Base-by-base conservation (phyloP, 139 green algal genomes). In the Closterium sp. region DNA sequence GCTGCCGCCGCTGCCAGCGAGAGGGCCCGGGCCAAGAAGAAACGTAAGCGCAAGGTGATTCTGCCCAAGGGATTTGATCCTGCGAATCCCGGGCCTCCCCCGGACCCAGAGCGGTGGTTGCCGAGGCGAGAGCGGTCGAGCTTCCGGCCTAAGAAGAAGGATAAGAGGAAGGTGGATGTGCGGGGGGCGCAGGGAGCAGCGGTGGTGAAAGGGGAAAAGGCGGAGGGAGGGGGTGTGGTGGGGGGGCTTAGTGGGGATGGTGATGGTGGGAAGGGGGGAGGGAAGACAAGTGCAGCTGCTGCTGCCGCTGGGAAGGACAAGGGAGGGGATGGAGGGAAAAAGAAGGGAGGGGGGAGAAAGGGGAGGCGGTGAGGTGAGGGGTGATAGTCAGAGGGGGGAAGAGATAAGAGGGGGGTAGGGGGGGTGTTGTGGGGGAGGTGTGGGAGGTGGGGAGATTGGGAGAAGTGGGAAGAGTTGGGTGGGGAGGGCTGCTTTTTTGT, bases 61-160 rank as follows among this genome's bases (percentile, higher is more conserved):
- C 93, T 90, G 19, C 97, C 98, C 25, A 98, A 98, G 88, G 96
- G 95, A 34, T 99, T 97, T 89, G 96, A 99, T 92, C 96, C 97
- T 0, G 93, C 91, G 16, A 97, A 98, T 94, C 98, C 96, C 92
- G 94, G 94, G 1, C 96, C 97, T 2, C 94, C 94, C 21, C 96
- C 97, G 1, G 97, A 99, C 93, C 97, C 98, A 2, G 98, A 99
- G 95, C 96, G 98, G 84, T 99, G 98, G 98, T 95, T 99, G 89
- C 97, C 98, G 76, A 98, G 98, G 94, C 98, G 97, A 96, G 96
- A 99, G 91, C 95, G 98, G 43, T 94, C 94, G 32, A 96, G 97
- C 10, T 96, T 94, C 33, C 96, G 95, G 87, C 64, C 90, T 23
- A 92, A 69, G 64, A 87, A 89, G 86, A 92, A 93, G 64, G 87